Evolutionary conservation across 2,329 filamentous ascomycete genomes (phyloP), one percentile per base, ranked within the genome.

Genomic region (Stagonosporopsis tanaceti): DNA sequence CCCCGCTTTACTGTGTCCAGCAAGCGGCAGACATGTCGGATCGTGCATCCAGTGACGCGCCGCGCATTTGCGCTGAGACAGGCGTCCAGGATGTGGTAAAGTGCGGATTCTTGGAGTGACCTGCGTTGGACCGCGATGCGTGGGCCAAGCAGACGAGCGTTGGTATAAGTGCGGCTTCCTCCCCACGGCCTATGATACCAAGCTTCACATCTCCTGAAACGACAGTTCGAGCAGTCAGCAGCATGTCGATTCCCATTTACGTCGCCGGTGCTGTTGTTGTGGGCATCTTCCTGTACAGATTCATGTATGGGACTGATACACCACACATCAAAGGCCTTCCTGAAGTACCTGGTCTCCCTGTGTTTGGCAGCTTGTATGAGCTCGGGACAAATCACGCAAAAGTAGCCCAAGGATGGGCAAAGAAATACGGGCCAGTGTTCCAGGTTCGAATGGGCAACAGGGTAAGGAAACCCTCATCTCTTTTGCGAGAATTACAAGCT

Each of bases 401-500:
- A 47, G 79, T 81, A 24, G 79, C 80, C 2, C 75, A 77, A 59
- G 68, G 76, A 63, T 79, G 79, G 77, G 76, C 73, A 39, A 77
- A 81, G 69, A 81, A 80, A 58, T 81, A 81, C 50, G 80, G 80
- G 2, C 79, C 80, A 5, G 80, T 82, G 12, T 82, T 81, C 52
- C 80, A 82, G 59, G 80, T 80, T 20, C 77, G 80, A 14, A 70
- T 93, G 66, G 90, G 90, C 1, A 92, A 90, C 60, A 85, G 80
- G 67, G 87, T 88, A 70, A 60, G 74, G 12, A 44, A n/a, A 11
- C 17, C 12, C 4, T 8, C 34, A 12, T 28, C 6, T 37, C 27
- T 11, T 17, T 7, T 12, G n/a, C 24, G n/a, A 25, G n/a, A 50
- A 34, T 12, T 2, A 2, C 6, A 30, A 47, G 17, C 48, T 68